Conservation (phyloP, 2,329 filamentous ascomycete species). For the Madurella fahalii region DNA sequence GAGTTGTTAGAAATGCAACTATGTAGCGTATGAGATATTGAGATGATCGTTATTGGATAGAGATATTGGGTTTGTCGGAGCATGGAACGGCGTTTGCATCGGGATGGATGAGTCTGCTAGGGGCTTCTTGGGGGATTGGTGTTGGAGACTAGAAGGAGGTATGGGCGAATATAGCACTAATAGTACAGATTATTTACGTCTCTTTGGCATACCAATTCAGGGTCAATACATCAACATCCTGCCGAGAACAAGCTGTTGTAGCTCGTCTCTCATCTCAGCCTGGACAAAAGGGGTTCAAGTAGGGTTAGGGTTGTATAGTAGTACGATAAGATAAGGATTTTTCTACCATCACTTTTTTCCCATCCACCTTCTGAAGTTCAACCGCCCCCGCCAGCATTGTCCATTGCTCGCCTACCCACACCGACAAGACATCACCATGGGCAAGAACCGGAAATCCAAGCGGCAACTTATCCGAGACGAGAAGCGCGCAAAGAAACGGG, state of each 20-base stretch:
- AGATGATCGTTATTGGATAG: not conserved
- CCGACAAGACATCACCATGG: conserved; percentile 26
- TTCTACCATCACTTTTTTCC: conserved; percentile 7
- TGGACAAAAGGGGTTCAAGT: too few relatives aligned
- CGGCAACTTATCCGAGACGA: conserved; percentile 35
- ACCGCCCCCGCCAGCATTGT: not conserved
- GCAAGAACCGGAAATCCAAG: conserved; percentile 36
- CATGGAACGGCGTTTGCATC: too few relatives aligned
- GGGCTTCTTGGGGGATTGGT: too few relatives aligned
- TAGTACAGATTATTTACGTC: too few relatives aligned
- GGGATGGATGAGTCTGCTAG: too few relatives aligned
- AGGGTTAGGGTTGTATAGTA: not conserved
- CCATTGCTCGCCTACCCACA: not conserved
- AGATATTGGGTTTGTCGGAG: not conserved
- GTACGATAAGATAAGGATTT: conserved; percentile 3
- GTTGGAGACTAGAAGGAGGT: too few relatives aligned
- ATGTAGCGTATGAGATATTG: conserved; percentile 24
- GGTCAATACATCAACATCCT: too few relatives aligned
- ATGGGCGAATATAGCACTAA: too few relatives aligned
- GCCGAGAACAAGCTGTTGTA: too few relatives aligned
- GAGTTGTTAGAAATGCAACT: conserved; percentile 38
- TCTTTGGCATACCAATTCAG: too few relatives aligned
- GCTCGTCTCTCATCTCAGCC: too few relatives aligned
- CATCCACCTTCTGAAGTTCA: not conserved
- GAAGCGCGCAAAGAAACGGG: conserved; percentile 35